Percentiles rank a stretch among this genome's conserved stretches.
phyloP scores from a whole-genome alignment of 192 early-diverging fungal genomes.

The Coemansia sp. region DNA sequence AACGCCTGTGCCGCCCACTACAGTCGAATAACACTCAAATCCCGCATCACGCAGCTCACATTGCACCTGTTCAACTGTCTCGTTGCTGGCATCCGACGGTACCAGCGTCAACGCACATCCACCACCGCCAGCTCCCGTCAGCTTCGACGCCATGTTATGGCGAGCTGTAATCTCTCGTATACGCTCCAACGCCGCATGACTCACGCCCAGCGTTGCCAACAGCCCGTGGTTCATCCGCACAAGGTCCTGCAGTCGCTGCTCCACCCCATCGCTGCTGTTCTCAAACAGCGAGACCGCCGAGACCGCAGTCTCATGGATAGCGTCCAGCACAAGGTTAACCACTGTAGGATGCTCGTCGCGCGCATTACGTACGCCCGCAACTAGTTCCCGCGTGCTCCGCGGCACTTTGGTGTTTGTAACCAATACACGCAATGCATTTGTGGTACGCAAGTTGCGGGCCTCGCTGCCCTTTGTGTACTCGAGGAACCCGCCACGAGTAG shows the following conservation, averaged over 20 bases:
- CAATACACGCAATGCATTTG: constrained; percentile 70
- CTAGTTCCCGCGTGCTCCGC: constrained; percentile 83
- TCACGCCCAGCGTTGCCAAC: constrained; percentile 74
- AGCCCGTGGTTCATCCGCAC: constrained; percentile 87
- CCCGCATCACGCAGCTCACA: constrained; percentile 59
- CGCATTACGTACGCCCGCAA: constrained; percentile 71
- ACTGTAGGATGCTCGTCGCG: constrained; percentile 59
- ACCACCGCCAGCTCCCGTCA: constrained; percentile 97
- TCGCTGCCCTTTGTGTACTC: constrained; percentile 64
- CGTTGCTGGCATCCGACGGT: constrained; percentile 17
- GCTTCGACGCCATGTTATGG: constrained; percentile 74
- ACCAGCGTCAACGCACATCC: constrained; percentile 89
- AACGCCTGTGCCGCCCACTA: constrained; percentile 70
- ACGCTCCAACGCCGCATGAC: constrained; percentile 79
- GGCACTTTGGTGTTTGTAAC: constrained; percentile 89
- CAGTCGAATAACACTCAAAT: constrained; percentile 70
- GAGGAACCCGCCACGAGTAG: constrained; percentile 84
- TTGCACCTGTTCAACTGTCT: constrained; percentile 46
- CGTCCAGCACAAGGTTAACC: constrained; percentile 66
- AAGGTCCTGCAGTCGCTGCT: constrained; percentile 52
- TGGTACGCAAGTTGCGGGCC: constrained; percentile 56
- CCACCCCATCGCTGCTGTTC: neutral
- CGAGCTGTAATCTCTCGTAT: constrained; percentile 65
- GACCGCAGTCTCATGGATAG: constrained; percentile 63
- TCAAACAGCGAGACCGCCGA: constrained; percentile 44